These are phyloP conservation scores for Rhodamnia argentea DNA, from an alignment of 345 rosid species.

Conservation along the genomic window DNA sequence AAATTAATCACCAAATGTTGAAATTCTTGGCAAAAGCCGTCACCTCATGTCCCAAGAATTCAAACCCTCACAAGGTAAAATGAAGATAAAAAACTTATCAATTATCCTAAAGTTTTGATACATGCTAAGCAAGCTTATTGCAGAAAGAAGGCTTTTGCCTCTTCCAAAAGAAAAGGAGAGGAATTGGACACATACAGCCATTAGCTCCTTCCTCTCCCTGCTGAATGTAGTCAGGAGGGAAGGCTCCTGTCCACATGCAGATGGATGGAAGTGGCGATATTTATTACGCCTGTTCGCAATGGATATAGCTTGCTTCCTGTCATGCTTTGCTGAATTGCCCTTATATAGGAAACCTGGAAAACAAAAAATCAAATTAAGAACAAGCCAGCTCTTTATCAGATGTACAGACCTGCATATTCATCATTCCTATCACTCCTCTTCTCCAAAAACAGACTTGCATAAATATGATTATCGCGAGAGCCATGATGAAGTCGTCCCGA, in stretches of 20 bases:
- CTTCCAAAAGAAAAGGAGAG: neutral
- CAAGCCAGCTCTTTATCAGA: neutral
- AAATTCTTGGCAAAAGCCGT: neutral
- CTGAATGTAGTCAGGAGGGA: conserved; percentile 31
- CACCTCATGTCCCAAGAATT: neutral
- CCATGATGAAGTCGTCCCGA: conserved; percentile 18
- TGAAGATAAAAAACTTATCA: neutral
- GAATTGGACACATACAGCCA: conserved; percentile 25
- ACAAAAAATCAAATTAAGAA: neutral
- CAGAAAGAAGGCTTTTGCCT: neutral
- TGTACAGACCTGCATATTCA: conserved; percentile 33
- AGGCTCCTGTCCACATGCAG: conserved; percentile 14
- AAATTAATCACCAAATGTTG: neutral
- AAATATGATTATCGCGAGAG: conserved; percentile 19
- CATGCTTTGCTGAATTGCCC: conserved; percentile 29
- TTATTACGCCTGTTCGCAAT: conserved; percentile 51
- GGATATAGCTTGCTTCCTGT: conserved; percentile 26
- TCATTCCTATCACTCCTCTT: conserved; percentile 38
- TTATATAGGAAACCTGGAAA: conserved; percentile 31
- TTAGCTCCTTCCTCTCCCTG: conserved; percentile 43
- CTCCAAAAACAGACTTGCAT: conserved; percentile 27
- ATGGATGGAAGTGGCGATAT: conserved; percentile 25
- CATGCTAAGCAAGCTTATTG: neutral
- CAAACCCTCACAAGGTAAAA: neutral
- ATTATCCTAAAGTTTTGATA: neutral